Conservation (phyloP, 2,329 filamentous ascomycete species). For the Lecanicillium sp. region DNA sequence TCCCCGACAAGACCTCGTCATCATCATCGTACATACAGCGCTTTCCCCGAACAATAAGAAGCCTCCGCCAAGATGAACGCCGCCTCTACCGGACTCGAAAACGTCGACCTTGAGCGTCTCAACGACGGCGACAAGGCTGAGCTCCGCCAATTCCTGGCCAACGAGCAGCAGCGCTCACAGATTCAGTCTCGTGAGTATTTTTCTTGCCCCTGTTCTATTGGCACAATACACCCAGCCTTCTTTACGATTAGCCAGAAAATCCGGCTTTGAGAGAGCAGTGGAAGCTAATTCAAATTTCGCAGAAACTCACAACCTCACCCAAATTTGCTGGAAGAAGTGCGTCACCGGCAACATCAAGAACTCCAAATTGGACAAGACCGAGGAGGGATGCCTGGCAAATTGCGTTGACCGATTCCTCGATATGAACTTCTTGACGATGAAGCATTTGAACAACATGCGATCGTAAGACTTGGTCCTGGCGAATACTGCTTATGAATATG, state of each 20-base stretch:
- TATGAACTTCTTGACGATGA: conserved; percentile 75
- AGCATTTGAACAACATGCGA: conserved; percentile 64
- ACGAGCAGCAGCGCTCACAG: conserved; percentile 78
- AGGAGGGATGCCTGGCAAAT: conserved; percentile 81
- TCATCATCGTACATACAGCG: neutral
- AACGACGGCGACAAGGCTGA: conserved; percentile 78
- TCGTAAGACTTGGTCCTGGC: conserved; percentile 14
- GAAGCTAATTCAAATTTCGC: neutral
- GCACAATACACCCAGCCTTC: too few relatives aligned
- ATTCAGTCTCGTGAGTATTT: conserved; percentile 49
- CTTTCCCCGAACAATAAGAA: neutral
- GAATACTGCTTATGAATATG: too few relatives aligned
- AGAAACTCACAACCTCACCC: conserved; percentile 51
- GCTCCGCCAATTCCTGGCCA: conserved; percentile 76
- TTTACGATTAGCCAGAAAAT: too few relatives aligned
- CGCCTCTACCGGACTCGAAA: conserved; percentile 32
- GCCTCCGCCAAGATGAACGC: conserved; percentile 24
- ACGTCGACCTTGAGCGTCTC: conserved; percentile 65
- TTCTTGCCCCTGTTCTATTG: conserved; percentile 12
- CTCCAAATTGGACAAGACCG: conserved; percentile 64
- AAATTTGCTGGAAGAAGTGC: conserved; percentile 94
- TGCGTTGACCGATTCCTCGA: conserved; percentile 94
- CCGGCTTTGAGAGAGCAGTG: too few relatives aligned
- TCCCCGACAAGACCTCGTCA: neutral
- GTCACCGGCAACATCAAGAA: conserved; percentile 65